Base-by-base conservation (phyloP, 371 early-diverging fungal species). In the Mortierella sp. region DNA sequence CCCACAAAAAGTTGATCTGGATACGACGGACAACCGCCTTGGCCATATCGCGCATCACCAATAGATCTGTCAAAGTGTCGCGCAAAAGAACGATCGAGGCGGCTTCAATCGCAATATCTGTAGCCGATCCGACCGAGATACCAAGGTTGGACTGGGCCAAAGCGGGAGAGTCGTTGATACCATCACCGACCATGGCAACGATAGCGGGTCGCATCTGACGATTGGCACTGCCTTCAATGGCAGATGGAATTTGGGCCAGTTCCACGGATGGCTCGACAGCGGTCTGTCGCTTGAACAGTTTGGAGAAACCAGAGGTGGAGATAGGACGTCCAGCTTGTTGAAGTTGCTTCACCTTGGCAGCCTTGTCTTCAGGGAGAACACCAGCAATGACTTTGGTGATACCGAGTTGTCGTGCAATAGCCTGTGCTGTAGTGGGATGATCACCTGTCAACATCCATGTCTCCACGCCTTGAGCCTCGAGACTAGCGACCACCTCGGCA, bases 161-260 rank as follows among this genome's bases (percentile, higher is more conserved):
- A 0, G 97, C 97, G 34, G 94, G 92, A 1, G 95, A 90, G 81
- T 96, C 98, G 71, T 96, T 98, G 72, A 96, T 95, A 16, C 98
- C 98, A 81, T 98, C 98, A 21, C 86, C 85, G 43, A 87, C 86
- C 87, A 88, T 90, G 21, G 88, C 91, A 2, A 90, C 90, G 31
- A 84, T 81, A 1, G 82, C 80, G 0, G 78, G 72, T 3, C 68
- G 66, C 67, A 72, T 61, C 41, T 48, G 45, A 8, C 63, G 67
- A 38, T 56, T 58, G 9, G 43, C 10, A 6, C 14, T 8, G 4
- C 14, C 8, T 10, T 45, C 51, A 16, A 23, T 21, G 23, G 45
- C 38, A 6, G 43, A 38, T 31, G 39, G 30, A 8, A 39, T 19
- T 6, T 47, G 13, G 1, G 61, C 18, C 2, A 61, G 31, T 55